Conservation (phyloP, 108 stramenopile species). For the Nannochloropsis oceanica region DNA sequence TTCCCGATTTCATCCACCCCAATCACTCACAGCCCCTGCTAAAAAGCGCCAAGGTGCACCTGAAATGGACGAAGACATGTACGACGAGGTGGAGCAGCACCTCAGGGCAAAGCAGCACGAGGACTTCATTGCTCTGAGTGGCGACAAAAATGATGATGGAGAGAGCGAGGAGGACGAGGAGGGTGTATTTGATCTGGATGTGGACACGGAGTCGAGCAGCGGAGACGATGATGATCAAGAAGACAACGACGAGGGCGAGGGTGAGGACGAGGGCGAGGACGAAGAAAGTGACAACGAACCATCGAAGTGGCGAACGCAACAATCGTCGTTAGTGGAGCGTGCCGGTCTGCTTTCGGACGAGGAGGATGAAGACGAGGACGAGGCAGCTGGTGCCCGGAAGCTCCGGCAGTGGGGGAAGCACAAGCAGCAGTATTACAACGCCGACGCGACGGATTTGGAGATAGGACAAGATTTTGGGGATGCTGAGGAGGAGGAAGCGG, state of each 20-base stretch:
- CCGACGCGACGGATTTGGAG: slow-evolving; percentile 86
- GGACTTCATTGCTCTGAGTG: not conserved
- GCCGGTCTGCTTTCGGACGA: slow-evolving; percentile 2
- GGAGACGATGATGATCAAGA: not conserved
- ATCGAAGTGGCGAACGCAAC: slow-evolving; percentile 1
- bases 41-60: too few relatives aligned
- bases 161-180: not conserved
- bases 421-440: slow-evolving; percentile 67
- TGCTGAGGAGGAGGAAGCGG: slow-evolving; percentile 30
- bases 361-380: not conserved
- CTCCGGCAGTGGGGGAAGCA: slow-evolving; percentile 57
- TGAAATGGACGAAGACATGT: not conserved
- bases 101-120: slow-evolving; percentile 14
- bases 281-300: not conserved
- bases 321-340: slow-evolving; percentile 11
- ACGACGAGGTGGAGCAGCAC: slow-evolving; percentile 11
- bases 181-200: not conserved
- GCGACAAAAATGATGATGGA: slow-evolving; percentile 5
- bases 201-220: not conserved
- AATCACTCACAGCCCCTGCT: too few relatives aligned
- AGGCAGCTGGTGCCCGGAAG: not conserved
- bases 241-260: not conserved
- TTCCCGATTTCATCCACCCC: too few relatives aligned
- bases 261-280: not conserved
- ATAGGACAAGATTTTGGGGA: slow-evolving; percentile 57